These are phyloP conservation scores for Ilex aquifolium DNA, from an alignment of 257 asterid genomes.

Conservation along the genomic window DNA sequence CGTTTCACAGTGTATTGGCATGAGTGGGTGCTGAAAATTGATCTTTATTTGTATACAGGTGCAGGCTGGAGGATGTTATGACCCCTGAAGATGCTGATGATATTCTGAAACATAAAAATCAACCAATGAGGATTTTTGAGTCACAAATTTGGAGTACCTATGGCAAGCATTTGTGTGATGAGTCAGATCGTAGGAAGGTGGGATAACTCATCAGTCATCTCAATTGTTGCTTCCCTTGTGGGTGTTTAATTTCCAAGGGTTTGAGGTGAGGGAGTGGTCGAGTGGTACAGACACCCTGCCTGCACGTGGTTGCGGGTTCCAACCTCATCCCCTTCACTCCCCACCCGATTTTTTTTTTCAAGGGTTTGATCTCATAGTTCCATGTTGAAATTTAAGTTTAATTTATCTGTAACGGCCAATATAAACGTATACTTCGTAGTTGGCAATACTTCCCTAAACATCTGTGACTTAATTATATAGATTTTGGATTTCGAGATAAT, in stretches of 20 bases:
- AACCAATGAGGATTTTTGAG: slow-evolving; percentile 53
- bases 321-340: background rate
- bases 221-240: background rate
- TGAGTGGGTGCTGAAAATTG: background rate
- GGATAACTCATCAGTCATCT: background rate
- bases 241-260: background rate
- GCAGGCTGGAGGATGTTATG: slow-evolving; percentile 44
- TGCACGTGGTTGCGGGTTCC: too few relatives aligned
- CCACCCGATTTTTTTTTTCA: background rate
- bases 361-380: background rate
- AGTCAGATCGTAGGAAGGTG: slow-evolving; percentile 41
- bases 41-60: slow-evolving; percentile 24
- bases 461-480: too few relatives aligned
- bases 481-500: too few relatives aligned
- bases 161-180: slow-evolving; percentile 23
- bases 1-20: background rate
- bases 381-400: too few relatives aligned
- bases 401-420: too few relatives aligned
- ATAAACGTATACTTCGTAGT: too few relatives aligned
- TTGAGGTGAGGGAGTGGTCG: background rate
- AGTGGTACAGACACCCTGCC: too few relatives aligned
- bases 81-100: slow-evolving; percentile 34
- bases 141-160: slow-evolving; percentile 41
- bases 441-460: too few relatives aligned
- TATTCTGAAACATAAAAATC: slow-evolving; percentile 28